Base-by-base conservation (phyloP, 2,329 filamentous ascomycete genomes). In the Aspergillus brunneoviolaceus region DNA sequence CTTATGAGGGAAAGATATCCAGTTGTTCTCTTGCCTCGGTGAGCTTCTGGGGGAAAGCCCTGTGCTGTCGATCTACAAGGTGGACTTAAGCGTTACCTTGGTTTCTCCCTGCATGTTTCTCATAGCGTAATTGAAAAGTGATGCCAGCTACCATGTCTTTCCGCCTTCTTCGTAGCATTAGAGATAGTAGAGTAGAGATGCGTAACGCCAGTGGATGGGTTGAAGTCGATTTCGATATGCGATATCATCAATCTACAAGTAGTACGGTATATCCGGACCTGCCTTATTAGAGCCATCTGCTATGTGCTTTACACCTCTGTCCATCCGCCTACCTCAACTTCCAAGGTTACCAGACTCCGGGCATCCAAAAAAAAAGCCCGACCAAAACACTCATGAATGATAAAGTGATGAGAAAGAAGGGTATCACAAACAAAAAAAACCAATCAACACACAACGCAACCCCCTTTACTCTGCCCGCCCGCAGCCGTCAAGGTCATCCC, bases 1-100 rank as follows among this genome's bases (percentile, higher is more conserved):
- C 92, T 97, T 84, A 97, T 90, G 93, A 97, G 92, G 94, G 94
- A 98, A 98, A 98, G 94, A 98, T 92, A 96, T 89, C 92, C 75
- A 75, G 74, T 71, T 72, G 80, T 77, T 76, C 76, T 78, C 70
- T 69, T 72, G 70, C 67, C 76, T 68, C 73, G 69, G 72, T 67
- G 67, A 67, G 63, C 66, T 70, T 73, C 76, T 80, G 89, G 92
- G 93, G 92, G 94, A 98, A 97, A 92, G 94, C 94, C 94, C 92
- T 97, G 93, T 95, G 87, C 84, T 87, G 83, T 85, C 84, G 76
- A 76, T 72, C 69, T 86, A 84, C 85, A 88, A 90, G 88, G 82
- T 89, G 86, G 86, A 91, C 91, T 94, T 96, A 77, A 94, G 82
- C 88, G 91, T 92, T 89, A 85, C 89, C 88, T 89, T 85, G 81